Conservation (phyloP, 768 basidiomycete genomes). For the Termitomyces sp. region DNA sequence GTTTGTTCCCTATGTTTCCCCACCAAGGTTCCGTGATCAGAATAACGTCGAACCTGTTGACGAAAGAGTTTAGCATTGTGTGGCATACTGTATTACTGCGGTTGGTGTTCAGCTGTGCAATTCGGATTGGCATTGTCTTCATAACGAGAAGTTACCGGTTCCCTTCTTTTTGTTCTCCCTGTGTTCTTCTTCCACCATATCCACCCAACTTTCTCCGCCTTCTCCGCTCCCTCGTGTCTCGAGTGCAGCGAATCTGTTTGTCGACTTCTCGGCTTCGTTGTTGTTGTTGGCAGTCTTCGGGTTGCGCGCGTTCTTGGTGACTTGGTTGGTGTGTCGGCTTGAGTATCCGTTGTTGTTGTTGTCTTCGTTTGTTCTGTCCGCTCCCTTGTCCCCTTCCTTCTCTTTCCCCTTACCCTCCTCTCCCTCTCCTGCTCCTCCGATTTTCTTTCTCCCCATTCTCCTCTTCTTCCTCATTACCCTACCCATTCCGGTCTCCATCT, state of each 20-base stretch:
- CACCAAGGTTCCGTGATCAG: background rate
- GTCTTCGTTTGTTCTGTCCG: slow-evolving; percentile 17
- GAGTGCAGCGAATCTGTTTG: too few species aligned
- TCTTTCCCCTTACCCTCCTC: background rate
- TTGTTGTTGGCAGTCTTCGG: too few species aligned
- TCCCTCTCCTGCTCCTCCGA: background rate
- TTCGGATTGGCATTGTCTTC: background rate
- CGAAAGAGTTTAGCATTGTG: background rate
- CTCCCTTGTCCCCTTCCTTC: background rate
- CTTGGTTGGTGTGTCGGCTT: background rate
- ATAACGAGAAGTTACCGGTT: background rate
- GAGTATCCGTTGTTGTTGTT: slow-evolving; percentile 3
- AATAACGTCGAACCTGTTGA: background rate
- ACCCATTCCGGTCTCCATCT: background rate
- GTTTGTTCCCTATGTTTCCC: background rate
- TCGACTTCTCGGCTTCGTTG: too few species aligned
- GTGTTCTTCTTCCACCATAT: too few species aligned
- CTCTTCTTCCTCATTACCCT: background rate
- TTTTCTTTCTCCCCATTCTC: background rate
- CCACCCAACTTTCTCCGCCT: too few species aligned
- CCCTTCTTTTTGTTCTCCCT: background rate
- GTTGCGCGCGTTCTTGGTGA: too few species aligned
- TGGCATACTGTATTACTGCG: background rate
- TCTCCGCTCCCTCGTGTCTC: too few species aligned
- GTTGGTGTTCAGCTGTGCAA: slow-evolving; percentile 1